A percentile compares a stretch with the other conserved stretches of the same genome.
These are phyloP conservation scores for Bretziella fagacearum DNA, from an alignment of 2,329 filamentous ascomycete species.

Conservation along the genomic window DNA sequence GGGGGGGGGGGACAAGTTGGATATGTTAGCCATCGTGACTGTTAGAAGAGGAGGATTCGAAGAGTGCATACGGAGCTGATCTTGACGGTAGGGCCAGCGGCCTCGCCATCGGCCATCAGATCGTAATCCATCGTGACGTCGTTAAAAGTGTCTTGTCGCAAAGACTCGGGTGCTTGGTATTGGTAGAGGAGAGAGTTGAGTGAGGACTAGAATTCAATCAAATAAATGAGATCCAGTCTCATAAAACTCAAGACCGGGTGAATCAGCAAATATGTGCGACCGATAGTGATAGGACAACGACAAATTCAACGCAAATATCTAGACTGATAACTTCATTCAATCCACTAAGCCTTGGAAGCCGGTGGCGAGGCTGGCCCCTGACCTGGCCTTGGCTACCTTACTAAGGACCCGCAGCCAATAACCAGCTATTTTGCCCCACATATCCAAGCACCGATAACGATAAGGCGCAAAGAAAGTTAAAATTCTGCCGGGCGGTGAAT, in stretches of 20 bases:
- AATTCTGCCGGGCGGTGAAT: constrained; percentile 15
- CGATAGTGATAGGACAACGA: no score
- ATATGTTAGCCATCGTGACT: not conserved
- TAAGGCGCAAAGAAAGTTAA: constrained; percentile 9
- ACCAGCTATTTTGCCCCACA: not conserved
- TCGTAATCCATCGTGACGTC: constrained; percentile 38
- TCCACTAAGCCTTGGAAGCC: not conserved
- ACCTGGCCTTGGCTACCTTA: not conserved
- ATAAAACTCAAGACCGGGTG: no score
- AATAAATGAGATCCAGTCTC: not conserved
- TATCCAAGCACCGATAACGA: constrained; percentile 5
- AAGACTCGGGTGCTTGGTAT: not conserved
- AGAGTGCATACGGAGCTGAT: constrained; percentile 36
- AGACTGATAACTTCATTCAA: not conserved
- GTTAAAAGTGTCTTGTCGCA: not conserved
- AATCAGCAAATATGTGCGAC: no score
- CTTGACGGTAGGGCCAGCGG: constrained; percentile 39
- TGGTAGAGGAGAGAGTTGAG: no score
- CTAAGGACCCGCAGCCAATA: not conserved
- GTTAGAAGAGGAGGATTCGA: not conserved
- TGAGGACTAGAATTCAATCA: no score
- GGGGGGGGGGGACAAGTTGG: no score
- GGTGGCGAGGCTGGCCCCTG: constrained; percentile 6
- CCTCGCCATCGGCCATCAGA: constrained; percentile 42
- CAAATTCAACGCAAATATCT: no score